phyloP scores from a whole-genome alignment of 148 eudicot genomes.

The Vaccinium myrtillus region DNA sequence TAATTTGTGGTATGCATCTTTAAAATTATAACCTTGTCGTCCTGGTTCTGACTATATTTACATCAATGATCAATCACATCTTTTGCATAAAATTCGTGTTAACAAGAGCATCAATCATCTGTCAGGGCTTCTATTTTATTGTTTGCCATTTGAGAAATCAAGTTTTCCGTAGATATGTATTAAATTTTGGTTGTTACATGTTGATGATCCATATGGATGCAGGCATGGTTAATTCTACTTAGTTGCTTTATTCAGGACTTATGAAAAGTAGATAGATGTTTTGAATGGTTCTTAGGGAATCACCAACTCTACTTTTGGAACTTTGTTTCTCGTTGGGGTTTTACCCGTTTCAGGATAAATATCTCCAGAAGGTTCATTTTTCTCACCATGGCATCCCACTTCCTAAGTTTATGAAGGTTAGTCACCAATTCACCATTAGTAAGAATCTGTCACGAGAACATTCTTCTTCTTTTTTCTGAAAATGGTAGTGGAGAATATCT shows the following conservation, averaged over 20 bases:
- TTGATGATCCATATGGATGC: background rate
- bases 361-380: slow-evolving; percentile 89
- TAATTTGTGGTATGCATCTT: background rate
- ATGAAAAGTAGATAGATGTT: background rate
- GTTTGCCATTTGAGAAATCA: background rate
- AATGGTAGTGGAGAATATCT: background rate
- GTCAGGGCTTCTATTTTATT: background rate
- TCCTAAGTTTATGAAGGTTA: slow-evolving; percentile 87
- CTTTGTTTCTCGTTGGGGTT: background rate
- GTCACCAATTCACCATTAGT: background rate
- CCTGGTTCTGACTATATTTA: background rate
- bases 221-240: background rate
- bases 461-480: background rate
- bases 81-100: background rate
- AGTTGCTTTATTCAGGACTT: background rate
- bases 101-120: background rate
- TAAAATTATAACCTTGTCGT: background rate
- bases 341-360: slow-evolving; percentile 67
- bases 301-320: background rate
- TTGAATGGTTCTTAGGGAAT: background rate
- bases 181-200: background rate
- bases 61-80: background rate
- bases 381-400: slow-evolving; percentile 69
- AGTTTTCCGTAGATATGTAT: background rate
- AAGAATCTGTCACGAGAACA: background rate